phyloP scores from a whole-genome alignment of 345 rosid species.

The Gossypium bickii region DNA sequence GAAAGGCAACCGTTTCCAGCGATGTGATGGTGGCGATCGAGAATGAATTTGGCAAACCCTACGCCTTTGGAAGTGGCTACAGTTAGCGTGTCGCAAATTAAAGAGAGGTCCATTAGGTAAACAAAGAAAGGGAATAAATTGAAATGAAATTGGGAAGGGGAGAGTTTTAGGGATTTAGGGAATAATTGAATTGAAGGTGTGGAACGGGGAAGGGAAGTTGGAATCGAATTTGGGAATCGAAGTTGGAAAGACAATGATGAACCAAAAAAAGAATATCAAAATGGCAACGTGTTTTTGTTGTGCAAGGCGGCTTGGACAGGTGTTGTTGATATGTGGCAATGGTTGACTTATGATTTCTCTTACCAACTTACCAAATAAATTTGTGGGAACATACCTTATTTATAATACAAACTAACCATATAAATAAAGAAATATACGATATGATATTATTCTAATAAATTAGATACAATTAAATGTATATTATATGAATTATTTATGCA shows the following conservation, averaged over 20 bases:
- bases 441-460: no score
- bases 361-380: no score
- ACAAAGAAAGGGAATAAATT: neutral
- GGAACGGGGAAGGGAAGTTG: neutral
- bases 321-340: no score
- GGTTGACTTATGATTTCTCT: no score
- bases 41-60: conserved; percentile 46
- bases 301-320: no score
- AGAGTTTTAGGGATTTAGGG: conserved; percentile 12
- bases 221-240: conserved; percentile 7
- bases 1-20: conserved; percentile 25
- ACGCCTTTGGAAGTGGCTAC: conserved; percentile 43
- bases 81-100: conserved; percentile 41
- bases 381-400: no score
- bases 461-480: no score
- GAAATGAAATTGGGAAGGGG: neutral
- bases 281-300: neutral
- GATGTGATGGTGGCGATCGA: conserved; percentile 28
- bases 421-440: no score
- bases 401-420: no score
- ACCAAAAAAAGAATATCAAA: neutral
- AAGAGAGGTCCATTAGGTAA: conserved; percentile 44
- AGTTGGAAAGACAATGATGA: neutral
- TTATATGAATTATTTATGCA: no score
- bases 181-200: neutral